Conservation (phyloP, 305 asterid species). For the Solanum hybrid region DNA sequence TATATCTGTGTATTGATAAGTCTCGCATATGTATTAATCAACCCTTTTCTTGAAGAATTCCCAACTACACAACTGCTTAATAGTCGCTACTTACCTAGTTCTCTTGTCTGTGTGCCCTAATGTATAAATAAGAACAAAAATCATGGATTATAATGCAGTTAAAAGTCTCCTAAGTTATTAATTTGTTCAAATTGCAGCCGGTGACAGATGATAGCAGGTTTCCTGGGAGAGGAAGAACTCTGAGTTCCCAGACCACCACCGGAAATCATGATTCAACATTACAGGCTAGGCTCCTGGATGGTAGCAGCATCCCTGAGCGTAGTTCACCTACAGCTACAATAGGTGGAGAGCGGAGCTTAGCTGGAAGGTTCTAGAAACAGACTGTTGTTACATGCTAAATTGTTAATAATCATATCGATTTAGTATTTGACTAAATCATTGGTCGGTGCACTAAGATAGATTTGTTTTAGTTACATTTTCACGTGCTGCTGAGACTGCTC, state of each 20-base stretch:
- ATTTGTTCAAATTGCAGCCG: constrained; percentile 31
- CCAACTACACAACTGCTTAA: neutral
- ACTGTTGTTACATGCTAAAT: neutral
- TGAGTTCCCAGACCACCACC: constrained; percentile 43
- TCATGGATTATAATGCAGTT: neutral
- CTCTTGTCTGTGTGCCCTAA: neutral
- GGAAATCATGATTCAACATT: constrained; percentile 54
- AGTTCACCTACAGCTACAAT: constrained; percentile 29
- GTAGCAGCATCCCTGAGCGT: constrained; percentile 28
- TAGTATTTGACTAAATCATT: neutral
- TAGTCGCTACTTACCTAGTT: neutral
- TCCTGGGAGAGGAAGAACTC: constrained; percentile 85
- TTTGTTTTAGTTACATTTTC: neutral
- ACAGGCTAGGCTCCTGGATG: constrained; percentile 76
- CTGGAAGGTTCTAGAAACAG: constrained; percentile 37
- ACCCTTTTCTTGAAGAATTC: neutral
- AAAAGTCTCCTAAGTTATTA: neutral
- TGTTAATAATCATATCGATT: neutral
- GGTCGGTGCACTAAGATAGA: neutral
- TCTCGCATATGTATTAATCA: neutral
- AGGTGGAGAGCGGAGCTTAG: constrained; percentile 26
- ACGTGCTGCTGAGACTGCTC: neutral
- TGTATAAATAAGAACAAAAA: neutral
- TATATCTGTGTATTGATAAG: neutral
- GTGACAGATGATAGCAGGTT: constrained; percentile 48